These are phyloP conservation scores for Vigna angularis DNA, from an alignment of 306 rosid genomes.

Conservation along the genomic window DNA sequence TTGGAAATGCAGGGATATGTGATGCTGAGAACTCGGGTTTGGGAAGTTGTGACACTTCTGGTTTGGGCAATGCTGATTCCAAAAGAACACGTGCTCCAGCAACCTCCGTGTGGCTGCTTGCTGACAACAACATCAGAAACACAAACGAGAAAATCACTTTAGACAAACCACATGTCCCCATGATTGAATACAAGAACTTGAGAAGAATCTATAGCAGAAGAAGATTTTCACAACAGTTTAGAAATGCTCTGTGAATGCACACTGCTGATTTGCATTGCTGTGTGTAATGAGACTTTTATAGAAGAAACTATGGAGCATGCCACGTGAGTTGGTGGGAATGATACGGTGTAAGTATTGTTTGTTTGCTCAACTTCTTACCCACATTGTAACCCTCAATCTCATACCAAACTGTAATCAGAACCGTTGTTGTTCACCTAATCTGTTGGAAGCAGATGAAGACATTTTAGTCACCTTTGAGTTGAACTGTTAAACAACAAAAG, in stretches of 20 bases:
- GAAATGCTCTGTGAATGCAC: not conserved
- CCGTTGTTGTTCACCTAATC: constrained; percentile 4
- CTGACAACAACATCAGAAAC: constrained; percentile 14
- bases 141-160: constrained; percentile 17
- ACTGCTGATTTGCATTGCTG: not conserved
- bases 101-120: constrained; percentile 22
- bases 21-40: not conserved
- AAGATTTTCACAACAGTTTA: not conserved
- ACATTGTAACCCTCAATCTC: not conserved
- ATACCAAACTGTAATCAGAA: not conserved
- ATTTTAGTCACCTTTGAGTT: not conserved
- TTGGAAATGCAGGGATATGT: not conserved
- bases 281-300: constrained; percentile 28
- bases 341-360: not conserved
- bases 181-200: not conserved
- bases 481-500: not conserved
- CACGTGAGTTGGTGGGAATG: constrained; percentile 12
- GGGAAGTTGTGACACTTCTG: not conserved
- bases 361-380: not conserved
- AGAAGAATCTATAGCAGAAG: not conserved
- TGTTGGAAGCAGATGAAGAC: not conserved
- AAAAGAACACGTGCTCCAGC: constrained; percentile 48
- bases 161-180: constrained; percentile 36
- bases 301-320: not conserved
- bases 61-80: not conserved